These are phyloP conservation scores for Moricandia arvensis DNA, from an alignment of 345 rosid species.

Conservation along the genomic window DNA sequence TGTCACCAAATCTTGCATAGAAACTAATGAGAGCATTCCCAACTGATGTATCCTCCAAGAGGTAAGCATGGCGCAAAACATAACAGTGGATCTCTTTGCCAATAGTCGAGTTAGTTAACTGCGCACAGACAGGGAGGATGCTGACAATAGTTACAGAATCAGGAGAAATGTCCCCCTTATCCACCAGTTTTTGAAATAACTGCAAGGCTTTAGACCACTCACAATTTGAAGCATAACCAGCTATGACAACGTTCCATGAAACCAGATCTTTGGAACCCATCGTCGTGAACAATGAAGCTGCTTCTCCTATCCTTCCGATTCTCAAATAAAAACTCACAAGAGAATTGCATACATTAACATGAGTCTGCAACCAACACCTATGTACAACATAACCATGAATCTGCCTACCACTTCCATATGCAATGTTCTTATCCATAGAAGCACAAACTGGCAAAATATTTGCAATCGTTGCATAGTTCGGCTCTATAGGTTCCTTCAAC, in stretches of 20 bases:
- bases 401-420: conserved; percentile 54
- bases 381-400: conserved; percentile 62
- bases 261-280: conserved; percentile 71
- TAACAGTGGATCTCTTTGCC: conserved; percentile 48
- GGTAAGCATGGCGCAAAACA: conserved; percentile 30
- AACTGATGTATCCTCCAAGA: conserved; percentile 38
- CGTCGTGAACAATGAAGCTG: conserved; percentile 57
- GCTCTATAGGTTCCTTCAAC: conserved; percentile 49
- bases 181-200: conserved; percentile 50
- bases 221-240: conserved; percentile 65
- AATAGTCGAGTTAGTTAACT: conserved; percentile 38
- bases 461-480: conserved; percentile 59
- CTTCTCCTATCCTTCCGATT: conserved; percentile 53
- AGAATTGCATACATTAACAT: conserved; percentile 67
- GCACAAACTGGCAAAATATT: conserved; percentile 64
- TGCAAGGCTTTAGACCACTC: conserved; percentile 61
- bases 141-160: conserved; percentile 67
- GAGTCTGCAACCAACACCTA: conserved; percentile 46
- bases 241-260: conserved; percentile 80
- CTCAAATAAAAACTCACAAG: conserved; percentile 69
- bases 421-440: conserved; percentile 43
- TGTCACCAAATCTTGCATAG: conserved; percentile 58
- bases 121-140: conserved; percentile 72
- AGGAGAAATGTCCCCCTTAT: conserved; percentile 39
- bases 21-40: conserved; percentile 52